Base-by-base conservation (phyloP, 2,329 filamentous ascomycete genomes). In the Capronia americana region DNA sequence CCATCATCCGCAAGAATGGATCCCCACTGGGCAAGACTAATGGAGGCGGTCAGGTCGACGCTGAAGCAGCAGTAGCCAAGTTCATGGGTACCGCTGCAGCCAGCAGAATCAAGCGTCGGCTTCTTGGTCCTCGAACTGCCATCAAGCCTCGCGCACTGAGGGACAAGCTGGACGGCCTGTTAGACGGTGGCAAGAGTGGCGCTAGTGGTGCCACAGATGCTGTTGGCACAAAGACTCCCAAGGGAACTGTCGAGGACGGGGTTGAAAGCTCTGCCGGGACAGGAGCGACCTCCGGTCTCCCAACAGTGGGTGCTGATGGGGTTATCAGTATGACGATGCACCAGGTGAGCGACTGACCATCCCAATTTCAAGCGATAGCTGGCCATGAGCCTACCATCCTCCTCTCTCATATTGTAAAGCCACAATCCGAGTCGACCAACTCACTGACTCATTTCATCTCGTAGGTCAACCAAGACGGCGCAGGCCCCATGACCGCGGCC, bases 401-500 rank as follows among this genome's bases (percentile, higher is more conserved):
- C 44, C 44, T 48, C 44, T 17, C 30, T 30, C 41, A 17, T 20
- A 10, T 14, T 8, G n/a, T 17, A 7, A 10, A 46, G 14, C 41
- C 20, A 1, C 11, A 46, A 1, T 46, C 10, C 38, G 14, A 28
- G n/a, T 17, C 3, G 4, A 10, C 8, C 20, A 4, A n/a, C 26
- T 53, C 12, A 46, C 48, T 32, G 23, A 54, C 53, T 53, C 14
- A 54, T 30, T 8, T 20, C 32, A 17, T 46, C 11, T 50, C 5
- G 20, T 23, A 73, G 71, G 86, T 90, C 79, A 90, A 90, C 83
- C 88, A 90, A 77, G 88, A 90, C 72, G 88, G 88, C 24, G 88
- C 88, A 0, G 88, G 88, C 1, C 87, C 87, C 1, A 78, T 90
- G 56, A 84, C 80, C 32, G 88, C 88, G 8, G 80, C 81, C 51